Evolutionary conservation across 2,329 filamentous ascomycete species (phyloP), one percentile per base, ranked within the genome.

Genomic region (Apiospora saccharicola): DNA sequence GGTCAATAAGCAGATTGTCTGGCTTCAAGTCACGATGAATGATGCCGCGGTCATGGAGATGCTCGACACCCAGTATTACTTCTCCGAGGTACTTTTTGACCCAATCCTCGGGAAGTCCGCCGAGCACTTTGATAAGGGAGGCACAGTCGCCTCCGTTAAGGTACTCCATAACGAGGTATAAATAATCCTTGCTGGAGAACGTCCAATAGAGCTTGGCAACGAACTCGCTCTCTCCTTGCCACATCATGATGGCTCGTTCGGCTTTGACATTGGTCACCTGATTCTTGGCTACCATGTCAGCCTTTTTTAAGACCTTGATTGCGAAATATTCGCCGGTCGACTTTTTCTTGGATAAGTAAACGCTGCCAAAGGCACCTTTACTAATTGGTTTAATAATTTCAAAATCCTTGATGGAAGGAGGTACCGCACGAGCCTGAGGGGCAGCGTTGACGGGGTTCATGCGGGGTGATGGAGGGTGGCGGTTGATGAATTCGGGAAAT

Each of bases 241-340:
- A 98, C 96, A 99, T 99, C 96, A 99, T 98, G 80, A 99, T 99
- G 30, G 97, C 97, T 76, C 96, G 90, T 83, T 99, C 96, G 12
- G 97, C 96, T 83, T 99, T 98, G 79, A 99, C 96, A 79, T 99
- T 99, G 76, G 96, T 98, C 77, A 99, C 95, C 81, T 99, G 96
- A 81, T 99, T 99, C 84, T 99, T 99, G 74, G 96, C 96, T 74
- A 99, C 94, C 96, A 99, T 99, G 86, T 99, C 96, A n/a, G 96
- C 95, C 83, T 99, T 99, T 81, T 98, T 98, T 73, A 99, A 83
- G 0, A 98, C 96, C 80, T 99, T 99, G 85, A 99, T 98, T 13
- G 96, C 96, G 81, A 96, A 99, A 82, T 99, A 99, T 79, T 99
- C 96, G 67, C 95, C 96, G 0, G 97, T 99, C 0, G 94, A 96